Conservation (phyloP, 2,329 filamentous ascomycete genomes). For the Tolypocladium album region DNA sequence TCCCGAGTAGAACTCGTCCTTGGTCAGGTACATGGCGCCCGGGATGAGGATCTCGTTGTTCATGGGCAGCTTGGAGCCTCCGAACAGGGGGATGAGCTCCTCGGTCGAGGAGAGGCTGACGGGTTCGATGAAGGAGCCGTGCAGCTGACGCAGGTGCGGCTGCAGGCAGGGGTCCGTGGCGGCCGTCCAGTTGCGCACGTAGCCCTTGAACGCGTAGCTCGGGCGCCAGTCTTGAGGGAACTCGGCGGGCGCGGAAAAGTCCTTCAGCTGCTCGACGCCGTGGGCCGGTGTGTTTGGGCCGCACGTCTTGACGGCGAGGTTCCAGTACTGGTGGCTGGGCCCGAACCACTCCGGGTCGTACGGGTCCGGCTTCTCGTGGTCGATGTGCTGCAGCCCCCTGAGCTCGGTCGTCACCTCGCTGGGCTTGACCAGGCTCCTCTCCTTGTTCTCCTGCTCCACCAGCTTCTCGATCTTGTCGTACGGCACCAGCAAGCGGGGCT, state of each 20-base stretch:
- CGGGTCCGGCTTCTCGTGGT: slow-evolving; percentile 18
- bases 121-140: slow-evolving; percentile 47
- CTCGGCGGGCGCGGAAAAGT: slow-evolving; percentile 19
- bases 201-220: slow-evolving; percentile 31
- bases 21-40: slow-evolving; percentile 52
- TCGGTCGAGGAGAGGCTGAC: slow-evolving; percentile 39
- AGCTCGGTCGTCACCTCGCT: slow-evolving; percentile 31
- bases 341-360: slow-evolving; percentile 38
- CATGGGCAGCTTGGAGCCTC: slow-evolving; percentile 50
- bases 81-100: slow-evolving; percentile 49
- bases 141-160: slow-evolving; percentile 36
- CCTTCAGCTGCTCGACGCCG: slow-evolving; percentile 20
- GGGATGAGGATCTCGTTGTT: slow-evolving; percentile 57
- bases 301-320: slow-evolving; percentile 45
- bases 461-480: slow-evolving; percentile 43
- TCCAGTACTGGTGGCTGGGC: slow-evolving; percentile 44
- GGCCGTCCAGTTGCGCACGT: slow-evolving; percentile 46
- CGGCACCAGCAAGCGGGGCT: slow-evolving; percentile 50
- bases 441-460: slow-evolving; percentile 34
- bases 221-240: slow-evolving; percentile 23
- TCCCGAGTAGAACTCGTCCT: slow-evolving; percentile 48
- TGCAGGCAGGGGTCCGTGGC: slow-evolving; percentile 50
- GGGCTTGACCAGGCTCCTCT: slow-evolving; percentile 29
- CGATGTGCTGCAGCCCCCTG: slow-evolving; percentile 27
- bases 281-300: slow-evolving; percentile 40